A percentile compares a stretch with the other conserved stretches of the same genome.
These are phyloP conservation scores for Tylopilus sp. DNA, from an alignment of 1,284 basidiomycete genomes.

Conservation along the genomic window DNA sequence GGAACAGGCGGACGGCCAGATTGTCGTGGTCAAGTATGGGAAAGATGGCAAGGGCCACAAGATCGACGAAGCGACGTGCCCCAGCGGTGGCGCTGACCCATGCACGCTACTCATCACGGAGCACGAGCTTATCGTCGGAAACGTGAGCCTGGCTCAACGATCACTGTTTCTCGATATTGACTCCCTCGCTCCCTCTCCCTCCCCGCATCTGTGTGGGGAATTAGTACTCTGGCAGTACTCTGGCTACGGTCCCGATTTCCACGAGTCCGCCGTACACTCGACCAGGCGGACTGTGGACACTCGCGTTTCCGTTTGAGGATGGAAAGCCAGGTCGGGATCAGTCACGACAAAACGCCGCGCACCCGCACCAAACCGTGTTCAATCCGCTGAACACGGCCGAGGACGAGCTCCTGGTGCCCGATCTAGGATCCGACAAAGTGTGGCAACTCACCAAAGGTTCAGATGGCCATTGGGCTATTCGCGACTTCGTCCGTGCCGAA, in stretches of 20 bases:
- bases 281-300: slow-evolving; percentile 27
- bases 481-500: slow-evolving; percentile 43
- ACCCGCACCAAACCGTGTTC: slow-evolving; percentile 64
- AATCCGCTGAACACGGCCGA: slow-evolving; percentile 34
- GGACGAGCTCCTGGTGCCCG: slow-evolving; percentile 63
- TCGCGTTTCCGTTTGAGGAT: slow-evolving; percentile 38
- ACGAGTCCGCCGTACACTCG: slow-evolving; percentile 43
- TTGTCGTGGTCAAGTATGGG: slow-evolving; percentile 52
- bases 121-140: slow-evolving; percentile 56
- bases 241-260: slow-evolving; percentile 51
- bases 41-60: slow-evolving; percentile 25
- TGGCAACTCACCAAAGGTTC: slow-evolving; percentile 46
- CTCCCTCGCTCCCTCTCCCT: not conserved
- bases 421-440: slow-evolving; percentile 67
- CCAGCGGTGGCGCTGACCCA: slow-evolving; percentile 53
- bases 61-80: slow-evolving; percentile 33
- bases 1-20: slow-evolving; percentile 58
- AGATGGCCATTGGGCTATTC: slow-evolving; percentile 45
- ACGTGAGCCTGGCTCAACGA: slow-evolving; percentile 46
- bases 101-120: slow-evolving; percentile 52
- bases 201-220: too few relatives aligned
- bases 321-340: slow-evolving; percentile 53
- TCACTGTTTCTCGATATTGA: not conserved
- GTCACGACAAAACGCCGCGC: slow-evolving; percentile 60
- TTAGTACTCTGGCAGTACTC: slow-evolving; percentile 60